A percentile compares a stretch with the other conserved stretches of the same genome.
phyloP scores from a whole-genome alignment of 2,329 filamentous ascomycete genomes.

The Trichoderma semiorbis region DNA sequence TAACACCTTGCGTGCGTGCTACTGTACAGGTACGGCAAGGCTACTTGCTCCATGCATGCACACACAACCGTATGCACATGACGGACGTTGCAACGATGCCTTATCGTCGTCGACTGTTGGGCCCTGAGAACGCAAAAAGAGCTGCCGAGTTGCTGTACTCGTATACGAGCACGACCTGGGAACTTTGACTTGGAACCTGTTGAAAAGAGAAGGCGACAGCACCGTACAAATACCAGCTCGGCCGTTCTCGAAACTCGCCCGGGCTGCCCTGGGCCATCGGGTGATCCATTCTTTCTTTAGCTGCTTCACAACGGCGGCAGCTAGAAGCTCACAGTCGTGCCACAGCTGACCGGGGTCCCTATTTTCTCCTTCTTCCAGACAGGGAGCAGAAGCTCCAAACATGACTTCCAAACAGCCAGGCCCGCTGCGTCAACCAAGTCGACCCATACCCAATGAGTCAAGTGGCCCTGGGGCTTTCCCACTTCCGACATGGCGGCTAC shows the following conservation, averaged over 20 bases:
- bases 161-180: not conserved
- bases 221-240: conserved; percentile 1
- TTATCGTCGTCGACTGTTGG: not conserved
- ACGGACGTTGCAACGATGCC: not conserved
- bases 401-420: conserved; percentile 4
- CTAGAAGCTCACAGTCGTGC: conserved; percentile 15
- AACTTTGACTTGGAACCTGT: not conserved
- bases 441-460: conserved; percentile 14
- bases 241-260: not conserved
- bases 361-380: conserved; percentile 4
- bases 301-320: conserved; percentile 14
- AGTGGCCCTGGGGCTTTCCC: conserved; percentile 20
- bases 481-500: conserved; percentile 20
- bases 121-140: not conserved
- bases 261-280: not conserved
- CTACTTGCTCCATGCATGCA: not conserved
- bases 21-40: not conserved
- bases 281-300: conserved; percentile 2
- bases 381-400: conserved; percentile 4
- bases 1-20: not conserved
- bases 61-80: conserved; percentile 12
- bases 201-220: not conserved
- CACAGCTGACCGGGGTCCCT: conserved; percentile 11
- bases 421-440: conserved; percentile 11
- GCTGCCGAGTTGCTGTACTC: not conserved